Evolutionary conservation across 441 rosid genomes (phyloP).

Genomic region (Populus hybrid): DNA sequence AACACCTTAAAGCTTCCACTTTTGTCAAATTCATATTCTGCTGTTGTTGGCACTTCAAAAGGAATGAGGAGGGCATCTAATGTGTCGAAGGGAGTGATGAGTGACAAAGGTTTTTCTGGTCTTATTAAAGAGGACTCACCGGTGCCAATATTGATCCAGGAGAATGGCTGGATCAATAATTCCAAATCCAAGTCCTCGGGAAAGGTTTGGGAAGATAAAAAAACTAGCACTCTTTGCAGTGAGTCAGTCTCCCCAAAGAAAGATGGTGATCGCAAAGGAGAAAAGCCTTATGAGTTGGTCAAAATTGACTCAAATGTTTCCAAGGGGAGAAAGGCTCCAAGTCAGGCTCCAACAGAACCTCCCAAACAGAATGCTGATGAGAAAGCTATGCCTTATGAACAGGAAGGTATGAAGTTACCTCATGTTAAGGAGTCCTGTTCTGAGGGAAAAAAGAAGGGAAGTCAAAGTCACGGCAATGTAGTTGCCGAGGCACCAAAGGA

Average conservation of each 20-base stretch:
- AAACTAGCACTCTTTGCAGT: slow-evolving; percentile 36
- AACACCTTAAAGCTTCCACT: slow-evolving; percentile 69
- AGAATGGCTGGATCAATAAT: slow-evolving; percentile 44
- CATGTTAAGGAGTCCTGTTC: slow-evolving; percentile 49
- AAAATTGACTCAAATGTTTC: slow-evolving; percentile 40
- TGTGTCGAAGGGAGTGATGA: slow-evolving; percentile 27
- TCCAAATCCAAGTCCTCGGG: slow-evolving; percentile 39
- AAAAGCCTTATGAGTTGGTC: slow-evolving; percentile 23
- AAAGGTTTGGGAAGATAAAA: slow-evolving; percentile 56
- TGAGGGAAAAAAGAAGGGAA: slow-evolving; percentile 51
- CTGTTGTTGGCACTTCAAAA: slow-evolving; percentile 27
- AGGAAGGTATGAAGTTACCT: slow-evolving; percentile 35
- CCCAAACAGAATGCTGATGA: slow-evolving; percentile 45
- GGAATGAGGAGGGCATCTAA: slow-evolving; percentile 29
- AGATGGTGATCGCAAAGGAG: slow-evolving; percentile 43
- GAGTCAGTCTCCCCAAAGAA: slow-evolving; percentile 39
- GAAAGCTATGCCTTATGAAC: slow-evolving; percentile 30
- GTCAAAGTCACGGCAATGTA: slow-evolving; percentile 36
- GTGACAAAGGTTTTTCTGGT: slow-evolving; percentile 31
- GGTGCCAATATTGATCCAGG: slow-evolving; percentile 32
- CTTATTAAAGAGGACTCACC: slow-evolving; percentile 31
- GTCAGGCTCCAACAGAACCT: slow-evolving; percentile 23
- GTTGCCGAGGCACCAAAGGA: slow-evolving; percentile 40
- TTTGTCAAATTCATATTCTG: slow-evolving; percentile 45
- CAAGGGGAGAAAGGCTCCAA: slow-evolving; percentile 32